Evolutionary conservation across 2,329 filamentous ascomycete genomes (phyloP).

Genomic region (Microdochium trichocladiopsis): DNA sequence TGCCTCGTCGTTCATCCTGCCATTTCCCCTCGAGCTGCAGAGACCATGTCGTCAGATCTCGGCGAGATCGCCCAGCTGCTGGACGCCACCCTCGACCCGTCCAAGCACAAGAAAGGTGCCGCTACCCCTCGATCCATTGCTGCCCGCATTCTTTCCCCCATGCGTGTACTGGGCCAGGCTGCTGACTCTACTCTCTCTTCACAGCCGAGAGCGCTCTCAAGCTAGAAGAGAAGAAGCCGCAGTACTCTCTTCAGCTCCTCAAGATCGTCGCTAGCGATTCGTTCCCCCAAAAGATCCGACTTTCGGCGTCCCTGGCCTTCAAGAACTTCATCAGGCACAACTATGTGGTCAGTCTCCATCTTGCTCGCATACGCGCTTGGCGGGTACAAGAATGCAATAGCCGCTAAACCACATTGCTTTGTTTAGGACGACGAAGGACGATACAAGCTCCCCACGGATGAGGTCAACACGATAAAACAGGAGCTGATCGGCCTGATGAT

Average conservation of each 20-base stretch:
- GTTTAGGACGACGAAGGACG: constrained; percentile 78
- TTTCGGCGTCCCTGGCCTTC: constrained; percentile 88
- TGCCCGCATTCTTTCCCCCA: constrained; percentile 19
- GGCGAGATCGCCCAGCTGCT: constrained; percentile 71
- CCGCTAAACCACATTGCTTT: constrained; percentile 5
- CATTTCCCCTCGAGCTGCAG: neutral
- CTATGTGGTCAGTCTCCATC: constrained; percentile 61
- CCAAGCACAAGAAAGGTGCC: constrained; percentile 82
- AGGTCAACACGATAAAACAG: constrained; percentile 86
- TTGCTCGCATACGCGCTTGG: neutral
- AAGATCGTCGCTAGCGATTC: constrained; percentile 78
- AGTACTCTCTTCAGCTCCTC: constrained; percentile 82
- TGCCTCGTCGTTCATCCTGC: neutral
- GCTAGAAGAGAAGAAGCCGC: constrained; percentile 71
- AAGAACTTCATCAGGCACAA: constrained; percentile 96
- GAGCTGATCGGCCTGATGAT: constrained; percentile 98
- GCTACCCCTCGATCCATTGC: constrained; percentile 8
- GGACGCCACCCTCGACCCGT: constrained; percentile 81
- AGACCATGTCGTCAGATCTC: constrained; percentile 49
- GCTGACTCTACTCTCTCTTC: neutral
- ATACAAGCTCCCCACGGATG: constrained; percentile 77
- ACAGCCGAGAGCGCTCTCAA: constrained; percentile 77
- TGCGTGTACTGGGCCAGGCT: neutral
- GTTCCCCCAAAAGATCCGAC: constrained; percentile 69
- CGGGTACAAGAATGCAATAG: neutral